Conservation (phyloP, 2,329 filamentous ascomycete species). For the Bertia moriformis region DNA sequence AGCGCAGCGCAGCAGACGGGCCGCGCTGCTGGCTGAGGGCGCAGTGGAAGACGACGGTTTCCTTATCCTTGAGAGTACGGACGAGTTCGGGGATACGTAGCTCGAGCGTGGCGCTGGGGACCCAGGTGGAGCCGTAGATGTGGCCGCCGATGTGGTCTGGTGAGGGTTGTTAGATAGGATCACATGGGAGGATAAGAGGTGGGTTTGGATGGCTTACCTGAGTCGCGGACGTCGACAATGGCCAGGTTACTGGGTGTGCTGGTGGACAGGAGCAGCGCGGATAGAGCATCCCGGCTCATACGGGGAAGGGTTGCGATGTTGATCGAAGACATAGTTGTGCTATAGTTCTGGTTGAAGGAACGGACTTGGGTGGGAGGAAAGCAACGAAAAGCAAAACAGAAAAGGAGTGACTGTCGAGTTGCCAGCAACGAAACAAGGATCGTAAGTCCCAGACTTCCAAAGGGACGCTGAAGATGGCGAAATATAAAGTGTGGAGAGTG, state of each 20-base stretch:
- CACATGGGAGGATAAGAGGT: not conserved
- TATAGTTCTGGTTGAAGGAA: no score
- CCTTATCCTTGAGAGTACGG: conserved; percentile 59
- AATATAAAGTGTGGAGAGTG: no score
- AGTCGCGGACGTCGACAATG: not conserved
- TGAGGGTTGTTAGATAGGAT: not conserved
- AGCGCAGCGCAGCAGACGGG: conserved; percentile 68
- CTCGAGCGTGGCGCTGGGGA: conserved; percentile 61
- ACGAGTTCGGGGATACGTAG: conserved; percentile 70
- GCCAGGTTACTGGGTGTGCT: not conserved
- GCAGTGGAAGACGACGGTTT: conserved; percentile 88
- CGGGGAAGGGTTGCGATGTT: not conserved
- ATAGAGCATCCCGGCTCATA: not conserved
- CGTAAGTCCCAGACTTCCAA: no score
- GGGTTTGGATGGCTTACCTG: not conserved
- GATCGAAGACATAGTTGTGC: not conserved
- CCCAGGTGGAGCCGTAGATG: conserved; percentile 63
- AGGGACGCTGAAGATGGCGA: no score
- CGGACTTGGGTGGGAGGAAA: no score
- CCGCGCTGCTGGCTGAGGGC: conserved; percentile 82
- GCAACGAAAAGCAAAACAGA: no score
- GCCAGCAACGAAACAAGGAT: no score
- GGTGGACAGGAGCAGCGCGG: not conserved
- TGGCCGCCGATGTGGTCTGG: conserved; percentile 81
- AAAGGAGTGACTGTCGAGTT: no score